phyloP scores from a whole-genome alignment of 2,329 filamentous ascomycete species.

The Phyllosticta citribraziliensis region DNA sequence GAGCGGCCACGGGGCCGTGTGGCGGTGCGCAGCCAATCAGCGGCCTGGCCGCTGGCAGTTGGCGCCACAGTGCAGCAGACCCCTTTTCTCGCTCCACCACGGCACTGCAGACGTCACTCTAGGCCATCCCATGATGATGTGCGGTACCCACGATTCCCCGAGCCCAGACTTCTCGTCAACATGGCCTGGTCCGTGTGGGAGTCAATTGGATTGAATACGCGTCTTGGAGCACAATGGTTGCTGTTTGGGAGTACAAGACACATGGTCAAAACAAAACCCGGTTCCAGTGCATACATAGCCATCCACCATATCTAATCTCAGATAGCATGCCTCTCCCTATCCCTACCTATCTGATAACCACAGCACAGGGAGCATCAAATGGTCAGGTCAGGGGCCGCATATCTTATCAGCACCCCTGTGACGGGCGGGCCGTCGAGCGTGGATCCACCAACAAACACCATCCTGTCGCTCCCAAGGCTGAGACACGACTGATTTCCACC shows the following conservation, averaged over 20 bases:
- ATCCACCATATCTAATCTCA: background rate
- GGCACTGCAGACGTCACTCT: background rate
- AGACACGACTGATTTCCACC: background rate
- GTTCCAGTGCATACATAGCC: background rate
- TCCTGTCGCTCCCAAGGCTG: background rate
- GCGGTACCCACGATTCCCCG: no score
- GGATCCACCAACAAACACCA: background rate
- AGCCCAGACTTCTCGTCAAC: no score
- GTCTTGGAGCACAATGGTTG: no score
- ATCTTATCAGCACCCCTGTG: background rate
- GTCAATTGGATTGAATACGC: no score
- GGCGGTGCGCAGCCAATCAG: conserved; percentile 3
- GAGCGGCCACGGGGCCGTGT: background rate
- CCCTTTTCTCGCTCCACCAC: background rate
- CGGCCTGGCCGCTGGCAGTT: background rate
- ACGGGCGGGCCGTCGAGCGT: background rate
- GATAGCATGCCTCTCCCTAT: background rate
- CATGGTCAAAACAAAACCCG: no score
- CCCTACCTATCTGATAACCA: background rate
- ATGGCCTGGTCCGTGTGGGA: no score
- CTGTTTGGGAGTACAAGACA: no score
- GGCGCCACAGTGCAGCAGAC: background rate
- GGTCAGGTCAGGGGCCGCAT: background rate
- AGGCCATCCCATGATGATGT: no score
- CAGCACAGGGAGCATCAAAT: background rate